Conservation (phyloP, 2,329 filamentous ascomycete species). For the Endothia cerciana region DNA sequence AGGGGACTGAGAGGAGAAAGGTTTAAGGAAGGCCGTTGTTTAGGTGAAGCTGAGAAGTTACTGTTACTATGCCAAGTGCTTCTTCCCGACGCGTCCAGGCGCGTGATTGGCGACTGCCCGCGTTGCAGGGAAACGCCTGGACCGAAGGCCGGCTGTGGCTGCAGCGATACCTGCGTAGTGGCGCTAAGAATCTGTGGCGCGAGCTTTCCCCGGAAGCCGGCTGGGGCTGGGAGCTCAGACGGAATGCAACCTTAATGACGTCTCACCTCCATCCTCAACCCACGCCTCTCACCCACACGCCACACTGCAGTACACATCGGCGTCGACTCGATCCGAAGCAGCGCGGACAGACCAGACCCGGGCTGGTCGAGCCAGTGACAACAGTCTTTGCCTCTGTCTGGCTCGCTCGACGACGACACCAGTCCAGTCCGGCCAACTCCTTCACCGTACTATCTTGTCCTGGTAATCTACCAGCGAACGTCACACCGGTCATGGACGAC, state of each 20-base stretch:
- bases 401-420: neutral
- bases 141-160: slow-evolving; percentile 15
- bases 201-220: slow-evolving; percentile 21
- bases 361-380: neutral
- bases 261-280: neutral
- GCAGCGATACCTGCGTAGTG: neutral
- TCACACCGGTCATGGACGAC: neutral
- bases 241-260: slow-evolving; percentile 22
- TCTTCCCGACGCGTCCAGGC: slow-evolving; percentile 12
- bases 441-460: neutral
- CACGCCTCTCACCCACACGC: neutral
- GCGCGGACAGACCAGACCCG: neutral
- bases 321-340: neutral
- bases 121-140: slow-evolving; percentile 15
- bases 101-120: slow-evolving; percentile 13
- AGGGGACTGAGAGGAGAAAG: neutral
- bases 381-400: too few species aligned
- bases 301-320: neutral
- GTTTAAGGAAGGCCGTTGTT: neutral
- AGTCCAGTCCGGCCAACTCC: neutral
- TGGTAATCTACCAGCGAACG: neutral
- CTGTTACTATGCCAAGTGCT: slow-evolving; percentile 10
- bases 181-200: slow-evolving; percentile 17
- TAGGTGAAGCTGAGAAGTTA: neutral
- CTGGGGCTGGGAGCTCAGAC: neutral